These are phyloP conservation scores for Panicum hallii DNA, from an alignment of 202 grass and related monocot genomes.

Conservation along the genomic window DNA sequence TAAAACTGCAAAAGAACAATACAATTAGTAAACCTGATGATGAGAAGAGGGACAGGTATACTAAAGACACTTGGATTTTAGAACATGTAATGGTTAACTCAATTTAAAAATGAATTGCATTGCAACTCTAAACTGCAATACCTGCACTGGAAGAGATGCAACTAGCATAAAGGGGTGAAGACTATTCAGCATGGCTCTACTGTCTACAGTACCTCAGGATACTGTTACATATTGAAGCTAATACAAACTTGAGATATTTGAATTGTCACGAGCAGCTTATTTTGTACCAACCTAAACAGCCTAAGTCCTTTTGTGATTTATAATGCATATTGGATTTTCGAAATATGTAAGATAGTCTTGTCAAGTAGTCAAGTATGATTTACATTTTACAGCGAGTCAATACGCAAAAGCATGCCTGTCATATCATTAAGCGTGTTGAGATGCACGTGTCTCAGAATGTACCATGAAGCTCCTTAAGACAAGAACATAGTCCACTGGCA, in stretches of 20 bases:
- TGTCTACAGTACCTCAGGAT: conserved; percentile 21
- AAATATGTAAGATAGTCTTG: conserved; percentile 17
- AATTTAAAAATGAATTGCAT: conserved; percentile 3
- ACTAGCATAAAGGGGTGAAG: neutral
- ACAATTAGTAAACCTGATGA: conserved; percentile 15
- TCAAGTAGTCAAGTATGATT: neutral
- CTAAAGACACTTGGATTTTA: conserved; percentile 22
- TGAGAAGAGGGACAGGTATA: conserved; percentile 11
- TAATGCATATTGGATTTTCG: conserved; percentile 27
- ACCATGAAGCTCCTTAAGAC: neutral
- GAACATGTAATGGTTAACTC: conserved; percentile 14
- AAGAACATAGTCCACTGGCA: neutral
- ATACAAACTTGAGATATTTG: neutral
- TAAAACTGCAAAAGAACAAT: conserved; percentile 71
- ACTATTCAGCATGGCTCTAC: neutral
- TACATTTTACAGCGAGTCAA: neutral
- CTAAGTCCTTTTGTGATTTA: neutral
- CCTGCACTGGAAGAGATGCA: neutral
- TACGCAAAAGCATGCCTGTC: neutral
- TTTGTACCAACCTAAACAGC: conserved; percentile 24
- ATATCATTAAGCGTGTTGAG: neutral
- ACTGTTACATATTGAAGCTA: neutral
- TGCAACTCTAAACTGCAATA: neutral
- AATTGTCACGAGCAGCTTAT: neutral
- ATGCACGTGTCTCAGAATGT: conserved; percentile 1